A percentile compares a stretch with the other conserved stretches of the same genome.
Conservation (phyloP, 2,329 filamentous ascomycete species). For the Neonectria neomacrospora region DNA sequence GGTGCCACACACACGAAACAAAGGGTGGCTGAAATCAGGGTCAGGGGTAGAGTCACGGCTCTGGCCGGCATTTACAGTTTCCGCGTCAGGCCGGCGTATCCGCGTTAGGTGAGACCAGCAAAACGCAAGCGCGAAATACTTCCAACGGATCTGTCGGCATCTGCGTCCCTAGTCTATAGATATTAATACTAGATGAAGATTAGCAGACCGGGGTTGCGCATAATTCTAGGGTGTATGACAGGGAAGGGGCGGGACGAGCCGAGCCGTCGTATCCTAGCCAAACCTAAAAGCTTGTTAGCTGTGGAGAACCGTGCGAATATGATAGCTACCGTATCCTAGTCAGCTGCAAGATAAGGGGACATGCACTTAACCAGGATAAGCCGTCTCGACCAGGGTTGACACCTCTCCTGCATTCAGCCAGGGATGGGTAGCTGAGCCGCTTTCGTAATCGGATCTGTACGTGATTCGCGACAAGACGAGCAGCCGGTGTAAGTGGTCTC, state of each 20-base stretch:
- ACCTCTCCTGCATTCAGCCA: not conserved
- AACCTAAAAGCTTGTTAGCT: no score
- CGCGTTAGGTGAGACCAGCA: not conserved
- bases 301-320: not conserved
- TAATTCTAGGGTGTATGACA: no score
- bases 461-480: constrained; percentile 1
- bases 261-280: not conserved
- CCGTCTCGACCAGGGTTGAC: not conserved
- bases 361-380: not conserved
- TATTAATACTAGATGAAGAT: not conserved
- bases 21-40: not conserved
- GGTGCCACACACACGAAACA: not conserved
- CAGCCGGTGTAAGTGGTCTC: not conserved
- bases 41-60: not conserved
- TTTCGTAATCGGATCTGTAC: not conserved
- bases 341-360: not conserved
- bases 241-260: not conserved
- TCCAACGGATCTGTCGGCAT: constrained; percentile 1
- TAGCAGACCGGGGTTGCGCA: not conserved
- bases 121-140: not conserved
- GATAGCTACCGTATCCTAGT: not conserved
- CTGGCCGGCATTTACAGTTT: not conserved
- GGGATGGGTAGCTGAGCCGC: not conserved
- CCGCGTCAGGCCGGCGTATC: not conserved
- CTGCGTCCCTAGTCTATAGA: not conserved